Base-by-base conservation (phyloP, 2,329 filamentous ascomycete genomes). In the Alternaria ventricosa region DNA sequence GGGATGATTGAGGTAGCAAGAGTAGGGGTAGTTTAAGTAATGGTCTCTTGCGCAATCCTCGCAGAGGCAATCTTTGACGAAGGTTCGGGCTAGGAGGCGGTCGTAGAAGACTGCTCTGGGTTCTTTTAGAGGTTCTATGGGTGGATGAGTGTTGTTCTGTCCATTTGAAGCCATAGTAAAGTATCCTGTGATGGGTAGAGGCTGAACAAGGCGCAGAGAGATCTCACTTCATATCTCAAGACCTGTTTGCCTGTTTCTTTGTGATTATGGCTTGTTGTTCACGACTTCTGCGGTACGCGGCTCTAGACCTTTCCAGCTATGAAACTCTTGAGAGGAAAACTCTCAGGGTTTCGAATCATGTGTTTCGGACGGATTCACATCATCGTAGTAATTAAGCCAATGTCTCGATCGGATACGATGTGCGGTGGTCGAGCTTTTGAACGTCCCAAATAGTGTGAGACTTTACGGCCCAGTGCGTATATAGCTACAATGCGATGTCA, bases 1-100 rank as follows among this genome's bases (percentile, higher is more conserved):
- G 15, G 0, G 4, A 22, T 51, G 27, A 1, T 1, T 0, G 4
- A 20, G 1, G 1, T 0, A 6, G 47, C 47, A 33, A 1, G 47
- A 22, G 27, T 6, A 6, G 12, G 47, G 47, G 27, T 15, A 11
- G 5, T 51, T 51, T 8, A 33, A 9, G 18, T 51, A 33, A 2
- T 1, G 20, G 1, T 22, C 2, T n/a, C 1, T 8, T 10, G 27
- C 12, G 11, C 47, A 33, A 3, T 2, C 7, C 15, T 50, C 47
- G 5, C 47, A 51, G n/a, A 9, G 20, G 12, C 47, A 51, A 1
- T 1, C 1, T 15, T 46, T 46, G 44, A 3, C 7, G 12, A 51
- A 51, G 18, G 8, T 33, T 9, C 1, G 11, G 11, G 12, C 1
- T 22, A 33, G 20, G 3, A 33, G 3, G 5, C 6, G 25, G 6